Percentiles rank a stretch among this genome's conserved stretches.
These are phyloP conservation scores for Castanea sativa DNA, from an alignment of 306 rosid species.

Conservation along the genomic window DNA sequence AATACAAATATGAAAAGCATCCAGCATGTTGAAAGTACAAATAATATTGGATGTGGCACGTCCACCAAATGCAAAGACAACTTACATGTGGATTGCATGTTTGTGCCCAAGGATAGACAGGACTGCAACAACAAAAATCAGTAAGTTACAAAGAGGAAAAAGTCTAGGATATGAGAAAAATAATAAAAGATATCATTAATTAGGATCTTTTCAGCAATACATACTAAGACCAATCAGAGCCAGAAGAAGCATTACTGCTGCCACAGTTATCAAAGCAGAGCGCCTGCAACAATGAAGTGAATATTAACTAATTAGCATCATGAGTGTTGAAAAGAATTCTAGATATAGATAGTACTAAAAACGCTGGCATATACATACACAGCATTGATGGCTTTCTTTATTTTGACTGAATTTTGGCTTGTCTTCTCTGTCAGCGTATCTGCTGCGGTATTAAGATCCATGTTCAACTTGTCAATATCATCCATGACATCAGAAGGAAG, in stretches of 20 bases:
- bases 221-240: slow-evolving; percentile 81
- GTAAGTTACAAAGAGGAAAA: slow-evolving; percentile 19
- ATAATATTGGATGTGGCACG: background rate
- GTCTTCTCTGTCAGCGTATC: slow-evolving; percentile 65
- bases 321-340: background rate
- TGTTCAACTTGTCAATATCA: slow-evolving; percentile 70
- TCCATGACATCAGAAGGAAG: slow-evolving; percentile 81
- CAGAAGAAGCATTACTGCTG: slow-evolving; percentile 79
- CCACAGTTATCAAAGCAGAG: slow-evolving; percentile 66
- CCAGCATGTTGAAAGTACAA: background rate
- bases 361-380: slow-evolving; percentile 58
- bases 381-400: slow-evolving; percentile 56
- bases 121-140: slow-evolving; percentile 49
- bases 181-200: slow-evolving; percentile 2
- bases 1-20: slow-evolving; percentile 9
- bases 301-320: slow-evolving; percentile 33
- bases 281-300: slow-evolving; percentile 47
- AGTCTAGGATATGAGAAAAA: background rate
- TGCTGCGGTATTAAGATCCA: slow-evolving; percentile 76
- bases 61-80: slow-evolving; percentile 14
- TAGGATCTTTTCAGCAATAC: slow-evolving; percentile 23
- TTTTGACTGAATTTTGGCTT: slow-evolving; percentile 59
- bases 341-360: slow-evolving; percentile 8
- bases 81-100: slow-evolving; percentile 90
- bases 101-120: slow-evolving; percentile 73